Conservation (phyloP, 805 yeast genomes). For the Wickerhamomyces silvicola region DNA sequence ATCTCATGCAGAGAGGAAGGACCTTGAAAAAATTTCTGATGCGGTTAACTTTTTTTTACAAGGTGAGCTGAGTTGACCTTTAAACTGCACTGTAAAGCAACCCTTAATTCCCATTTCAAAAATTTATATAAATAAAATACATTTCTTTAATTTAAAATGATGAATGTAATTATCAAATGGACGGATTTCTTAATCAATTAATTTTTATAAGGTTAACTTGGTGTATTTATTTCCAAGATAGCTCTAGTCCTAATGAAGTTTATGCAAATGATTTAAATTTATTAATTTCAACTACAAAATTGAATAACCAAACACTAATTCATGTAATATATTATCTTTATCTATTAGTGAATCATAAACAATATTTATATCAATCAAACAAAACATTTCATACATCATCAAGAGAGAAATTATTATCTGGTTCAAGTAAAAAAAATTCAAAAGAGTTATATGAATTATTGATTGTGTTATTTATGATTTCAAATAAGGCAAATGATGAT, state of each 20-base stretch:
- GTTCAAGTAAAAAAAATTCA: conserved; percentile 1
- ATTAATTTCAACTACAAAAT: conserved; percentile 14
- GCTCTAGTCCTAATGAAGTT: too few species aligned
- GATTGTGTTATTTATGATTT: conserved; percentile 29
- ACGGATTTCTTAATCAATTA: too few species aligned
- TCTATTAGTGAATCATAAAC: conserved; percentile 11
- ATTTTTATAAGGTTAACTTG: conserved; percentile 14
- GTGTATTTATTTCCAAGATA: conserved; percentile 8
- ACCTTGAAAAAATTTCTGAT: too few species aligned
- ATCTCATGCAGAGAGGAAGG: too few species aligned
- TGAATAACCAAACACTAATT: conserved; percentile 10
- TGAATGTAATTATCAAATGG: too few species aligned
- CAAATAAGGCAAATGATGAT: conserved; percentile 43
- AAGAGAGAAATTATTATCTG: conserved; percentile 9
- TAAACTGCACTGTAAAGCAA: too few species aligned
- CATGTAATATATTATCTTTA: conserved; percentile 17
- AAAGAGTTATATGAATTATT: conserved; percentile 11
- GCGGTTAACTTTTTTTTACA: too few species aligned
- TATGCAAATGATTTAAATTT: conserved; percentile 8
- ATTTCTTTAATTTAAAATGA: too few species aligned
- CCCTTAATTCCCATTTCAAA: too few species aligned
- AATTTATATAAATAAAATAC: too few species aligned
- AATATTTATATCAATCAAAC: conserved; percentile 3
- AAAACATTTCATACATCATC: conserved; percentile 2
- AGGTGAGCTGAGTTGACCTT: too few species aligned